A percentile compares a stretch with the other conserved stretches of the same genome.
Evolutionary conservation across 768 basidiomycete genomes (phyloP).

Genomic region (Chalciporus piperatus): DNA sequence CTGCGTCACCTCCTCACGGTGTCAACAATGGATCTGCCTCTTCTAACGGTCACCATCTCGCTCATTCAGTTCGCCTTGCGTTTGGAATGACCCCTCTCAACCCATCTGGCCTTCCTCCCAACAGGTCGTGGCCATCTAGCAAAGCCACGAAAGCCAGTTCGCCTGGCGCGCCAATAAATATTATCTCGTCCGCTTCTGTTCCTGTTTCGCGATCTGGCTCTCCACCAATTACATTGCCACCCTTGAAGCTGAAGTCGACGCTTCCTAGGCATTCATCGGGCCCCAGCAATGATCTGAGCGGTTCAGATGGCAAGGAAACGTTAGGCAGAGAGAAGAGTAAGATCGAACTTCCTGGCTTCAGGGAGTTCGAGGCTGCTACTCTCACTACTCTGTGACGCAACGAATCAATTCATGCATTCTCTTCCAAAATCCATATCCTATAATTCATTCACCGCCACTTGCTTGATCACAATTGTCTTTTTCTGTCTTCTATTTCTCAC

Average conservation of each 20-base stretch:
- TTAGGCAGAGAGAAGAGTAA: conserved; percentile 22
- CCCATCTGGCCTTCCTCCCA: conserved; percentile 31
- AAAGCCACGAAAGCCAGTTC: conserved; percentile 15
- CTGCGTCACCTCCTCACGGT: conserved; percentile 55
- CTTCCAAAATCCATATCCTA: conserved; percentile 21
- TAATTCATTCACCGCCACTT: conserved; percentile 3
- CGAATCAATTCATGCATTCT: not conserved
- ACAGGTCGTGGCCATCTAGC: conserved; percentile 38
- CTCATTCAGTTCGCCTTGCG: conserved; percentile 80
- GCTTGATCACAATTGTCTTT: conserved; percentile 3
- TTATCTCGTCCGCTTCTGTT: conserved; percentile 25
- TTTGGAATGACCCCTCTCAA: conserved; percentile 92
- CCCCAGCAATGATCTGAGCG: conserved; percentile 19
- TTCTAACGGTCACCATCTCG: conserved; percentile 60
- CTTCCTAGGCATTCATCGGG: conserved; percentile 9
- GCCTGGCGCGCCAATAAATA: conserved; percentile 3
- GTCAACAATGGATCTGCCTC: conserved; percentile 23
- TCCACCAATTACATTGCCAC: conserved; percentile 72
- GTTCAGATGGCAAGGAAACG: conserved; percentile 21
- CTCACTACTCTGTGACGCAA: conserved; percentile 18
- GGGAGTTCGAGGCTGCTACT: conserved; percentile 58
- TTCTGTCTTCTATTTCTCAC: conserved; percentile 2
- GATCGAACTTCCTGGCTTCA: conserved; percentile 61
- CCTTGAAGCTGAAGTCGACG: conserved; percentile 49
- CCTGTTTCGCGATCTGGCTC: conserved; percentile 63